A percentile compares a stretch with the other conserved stretches of the same genome.
Conservation (phyloP, 805 yeast genomes). For the Wickerhamiella slavikovae region DNA sequence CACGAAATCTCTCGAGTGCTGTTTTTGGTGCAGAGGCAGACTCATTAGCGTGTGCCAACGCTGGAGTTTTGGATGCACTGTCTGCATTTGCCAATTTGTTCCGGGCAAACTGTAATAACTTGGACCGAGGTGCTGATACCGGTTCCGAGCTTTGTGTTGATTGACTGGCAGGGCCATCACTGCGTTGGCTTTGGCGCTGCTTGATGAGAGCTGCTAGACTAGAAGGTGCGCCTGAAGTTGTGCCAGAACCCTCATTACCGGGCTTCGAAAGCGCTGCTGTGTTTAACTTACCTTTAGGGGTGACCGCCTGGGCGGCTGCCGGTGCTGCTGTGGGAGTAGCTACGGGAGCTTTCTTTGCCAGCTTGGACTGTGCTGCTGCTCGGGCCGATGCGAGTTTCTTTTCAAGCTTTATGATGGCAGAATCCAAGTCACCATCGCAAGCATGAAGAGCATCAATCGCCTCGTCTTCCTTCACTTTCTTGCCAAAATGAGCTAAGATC, state of each 20-base stretch:
- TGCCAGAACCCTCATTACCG: too few species aligned
- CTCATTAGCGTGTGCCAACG: too few species aligned
- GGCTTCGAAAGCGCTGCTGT: background rate
- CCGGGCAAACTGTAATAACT: too few species aligned
- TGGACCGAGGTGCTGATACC: too few species aligned
- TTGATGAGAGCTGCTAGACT: constrained; percentile 3
- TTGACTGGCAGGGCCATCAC: background rate
- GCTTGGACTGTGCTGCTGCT: constrained; percentile 1
- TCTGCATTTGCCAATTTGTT: too few species aligned
- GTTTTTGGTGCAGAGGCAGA: too few species aligned
- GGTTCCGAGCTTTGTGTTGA: background rate
- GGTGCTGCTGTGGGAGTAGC: constrained; percentile 1
- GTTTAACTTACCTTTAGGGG: constrained; percentile 10
- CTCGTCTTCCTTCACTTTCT: constrained; percentile 7
- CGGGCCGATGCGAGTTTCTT: constrained; percentile 5
- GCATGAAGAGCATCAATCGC: constrained; percentile 11
- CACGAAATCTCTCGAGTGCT: too few species aligned
- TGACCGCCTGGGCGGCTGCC: background rate
- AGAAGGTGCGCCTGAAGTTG: constrained; percentile 3
- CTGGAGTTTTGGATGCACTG: too few species aligned
- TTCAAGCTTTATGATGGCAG: constrained; percentile 10
- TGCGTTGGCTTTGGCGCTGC: background rate
- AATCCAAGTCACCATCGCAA: constrained; percentile 12
- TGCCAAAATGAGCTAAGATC: constrained; percentile 7
- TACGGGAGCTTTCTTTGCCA: constrained; percentile 4